Evolutionary conservation across 75 land plant species (phyloP).

Genomic region (Picea glauca): DNA sequence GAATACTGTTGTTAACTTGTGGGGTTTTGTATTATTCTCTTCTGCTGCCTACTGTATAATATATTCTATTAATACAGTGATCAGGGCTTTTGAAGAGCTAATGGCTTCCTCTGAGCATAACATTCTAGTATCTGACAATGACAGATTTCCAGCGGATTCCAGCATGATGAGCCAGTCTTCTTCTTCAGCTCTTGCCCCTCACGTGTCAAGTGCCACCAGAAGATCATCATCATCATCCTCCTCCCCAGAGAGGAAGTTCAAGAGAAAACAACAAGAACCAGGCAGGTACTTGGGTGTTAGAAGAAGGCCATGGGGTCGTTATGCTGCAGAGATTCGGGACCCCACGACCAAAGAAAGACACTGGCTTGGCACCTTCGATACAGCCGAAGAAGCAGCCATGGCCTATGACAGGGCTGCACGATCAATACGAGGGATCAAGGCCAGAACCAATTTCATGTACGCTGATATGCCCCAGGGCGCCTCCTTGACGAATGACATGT

Average conservation of each 20-base stretch:
- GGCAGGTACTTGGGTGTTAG: conserved; percentile 19
- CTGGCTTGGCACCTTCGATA: conserved; percentile 25
- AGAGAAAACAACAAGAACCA: conserved; percentile 15
- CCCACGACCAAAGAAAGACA: conserved; percentile 17
- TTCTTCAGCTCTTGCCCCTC: not conserved
- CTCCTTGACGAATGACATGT: conserved; percentile 6
- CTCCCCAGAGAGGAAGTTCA: conserved; percentile 6
- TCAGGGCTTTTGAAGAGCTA: conserved; percentile 2
- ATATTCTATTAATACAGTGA: conserved; percentile 4
- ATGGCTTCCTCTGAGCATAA: conserved; percentile 2
- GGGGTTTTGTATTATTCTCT: too few relatives aligned
- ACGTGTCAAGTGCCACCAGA: not conserved
- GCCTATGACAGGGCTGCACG: conserved; percentile 18
- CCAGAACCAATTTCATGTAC: conserved; percentile 20
- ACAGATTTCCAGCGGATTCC: not conserved
- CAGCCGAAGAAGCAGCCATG: conserved; percentile 18
- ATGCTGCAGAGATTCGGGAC: conserved; percentile 24
- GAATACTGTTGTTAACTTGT: not conserved
- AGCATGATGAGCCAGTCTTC: not conserved
- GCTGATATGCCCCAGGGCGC: conserved; percentile 10
- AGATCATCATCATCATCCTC: not conserved
- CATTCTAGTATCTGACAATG: conserved; percentile 11
- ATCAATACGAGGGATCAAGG: conserved; percentile 18
- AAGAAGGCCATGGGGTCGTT: conserved; percentile 22
- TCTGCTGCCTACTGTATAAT: too few relatives aligned